Conservation (phyloP, 83 land plant genomes). For the Diphasiastrum complanatum region DNA sequence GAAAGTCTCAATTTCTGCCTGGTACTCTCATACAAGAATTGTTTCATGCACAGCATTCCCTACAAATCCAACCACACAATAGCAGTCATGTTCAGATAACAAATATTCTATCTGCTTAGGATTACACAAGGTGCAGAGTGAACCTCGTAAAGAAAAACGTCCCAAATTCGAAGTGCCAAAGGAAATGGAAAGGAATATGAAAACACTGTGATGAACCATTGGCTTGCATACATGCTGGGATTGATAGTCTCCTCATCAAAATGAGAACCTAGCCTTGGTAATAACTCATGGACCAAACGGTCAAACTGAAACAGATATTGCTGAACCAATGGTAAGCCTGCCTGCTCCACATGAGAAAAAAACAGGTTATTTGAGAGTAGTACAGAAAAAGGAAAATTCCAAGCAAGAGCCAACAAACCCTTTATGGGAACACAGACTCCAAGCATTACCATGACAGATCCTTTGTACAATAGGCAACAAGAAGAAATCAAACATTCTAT, state of each 20-base stretch:
- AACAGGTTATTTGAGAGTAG: too few species aligned
- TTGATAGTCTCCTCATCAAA: slow-evolving; percentile 84
- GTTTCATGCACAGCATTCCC: neutral
- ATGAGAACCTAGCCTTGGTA: slow-evolving; percentile 92
- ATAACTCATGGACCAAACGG: slow-evolving; percentile 63
- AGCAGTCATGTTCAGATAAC: too few species aligned
- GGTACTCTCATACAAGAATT: too few species aligned
- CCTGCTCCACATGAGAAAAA: slow-evolving; percentile 36
- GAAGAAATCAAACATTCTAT: too few species aligned
- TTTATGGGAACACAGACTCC: too few species aligned
- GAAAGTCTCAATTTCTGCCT: too few species aligned
- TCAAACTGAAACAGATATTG: slow-evolving; percentile 90
- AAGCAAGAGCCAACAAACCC: too few species aligned
- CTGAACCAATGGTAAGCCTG: slow-evolving; percentile 90
- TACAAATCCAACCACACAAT: too few species aligned
- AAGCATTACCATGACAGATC: too few species aligned
- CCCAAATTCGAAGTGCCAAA: slow-evolving; percentile 95
- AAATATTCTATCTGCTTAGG: too few species aligned
- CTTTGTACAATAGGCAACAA: too few species aligned
- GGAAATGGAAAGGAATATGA: slow-evolving; percentile 95
- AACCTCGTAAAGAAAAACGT: slow-evolving; percentile 93
- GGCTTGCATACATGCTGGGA: slow-evolving; percentile 99
- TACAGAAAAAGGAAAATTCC: too few species aligned
- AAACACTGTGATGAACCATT: slow-evolving; percentile 99
- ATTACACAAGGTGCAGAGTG: slow-evolving; percentile 20